Base-by-base conservation (phyloP, 2,329 filamentous ascomycete species). In the Phialophora macrospora region DNA sequence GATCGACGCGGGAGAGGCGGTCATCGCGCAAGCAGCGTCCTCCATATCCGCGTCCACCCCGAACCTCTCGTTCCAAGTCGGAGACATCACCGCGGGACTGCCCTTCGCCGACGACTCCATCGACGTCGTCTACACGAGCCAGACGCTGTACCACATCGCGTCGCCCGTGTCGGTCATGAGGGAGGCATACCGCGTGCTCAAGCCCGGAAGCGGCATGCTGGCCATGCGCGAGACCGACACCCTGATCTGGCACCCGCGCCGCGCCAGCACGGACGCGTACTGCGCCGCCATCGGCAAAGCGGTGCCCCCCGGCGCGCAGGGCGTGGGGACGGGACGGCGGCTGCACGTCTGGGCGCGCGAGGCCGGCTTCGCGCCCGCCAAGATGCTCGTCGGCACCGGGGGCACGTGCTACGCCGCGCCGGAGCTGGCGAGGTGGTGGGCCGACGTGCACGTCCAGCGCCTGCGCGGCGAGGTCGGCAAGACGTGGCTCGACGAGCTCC, bases 41-140 rank as follows among this genome's bases (percentile, higher is more conserved):
- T 26, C 70, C 8, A 59, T 65, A 6, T 63, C 71, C 4, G 74
- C 74, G 1, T 62, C 70, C 8, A 59, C 78, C 4, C 60, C 61
- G 9, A 79, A 78, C 58, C 70, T 78, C 12, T 63, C 68, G 1
- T 79, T 79, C 63, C 69, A 68, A 7, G 68, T 73, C n/a, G 77
- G 75, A 7, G 75, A 79, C 75, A 80, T 80, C 6, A 65, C 66
- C 0, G 76, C 79, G 63, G 68, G 72, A 9, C 76, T 83, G 60
- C 65, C 75, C 1, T 81, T 78, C 49, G 68, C 76, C 2, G 81
- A 86, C 60, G 77, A 75, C 22, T 73, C 77, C 1, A 88, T 88
- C 66, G 86, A 88, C 68, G 74, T 88, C 14, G 84, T 88, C 7
- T 83, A 84, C 70, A 81, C 80, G n/a, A 83, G 86, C 70, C 85